Base-by-base conservation (phyloP, 306 rosid genomes). In the Urtica urens region DNA sequence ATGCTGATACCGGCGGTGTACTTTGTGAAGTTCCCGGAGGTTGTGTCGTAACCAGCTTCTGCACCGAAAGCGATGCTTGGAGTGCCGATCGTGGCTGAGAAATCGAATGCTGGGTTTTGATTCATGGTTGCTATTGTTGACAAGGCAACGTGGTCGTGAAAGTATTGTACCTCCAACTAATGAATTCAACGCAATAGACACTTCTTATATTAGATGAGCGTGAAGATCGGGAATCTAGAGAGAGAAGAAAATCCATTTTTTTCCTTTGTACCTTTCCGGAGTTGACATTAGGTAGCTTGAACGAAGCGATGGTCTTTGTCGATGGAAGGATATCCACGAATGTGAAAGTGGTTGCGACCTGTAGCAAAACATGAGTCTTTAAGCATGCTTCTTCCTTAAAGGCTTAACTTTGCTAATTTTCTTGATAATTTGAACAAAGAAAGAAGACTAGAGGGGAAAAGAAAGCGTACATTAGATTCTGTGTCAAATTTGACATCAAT, bases 111-210 rank as follows among this genome's bases (percentile, higher is more conserved):
- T 44, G 96, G 99, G 20, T 75, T 60, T 66, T 85, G 94, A 23
- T 63, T 82, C 78, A 84, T 40, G 26, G 81, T 77, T 28, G 74
- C 37, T 1, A 72, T 76, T 17, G 83, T 64, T 12, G 82, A 62
- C 47, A 92, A 29, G 62, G 94, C 67, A 37, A 87, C 99, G 64
- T 92, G 96, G 55, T 85, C 78, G 56, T 92, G 99, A 63, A 79
- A 82, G 71, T 92, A 92, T 65, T 92, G 99, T 49, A 92, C 66
- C 78, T 85, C 99, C 72, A 92, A 33, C 99, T 92, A 77, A 58
- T 59, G 45, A 60, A 51, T 45, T 34, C 26, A 67, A 23, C 49
- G 44, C 24, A 39, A 35, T 35, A 35, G 3, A 46, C 35, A 63
- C 45, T 21, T 15, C 40, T 57, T 46, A 15, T 44, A 54, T 19